These are phyloP conservation scores for Tricholoma saponaceum DNA, from an alignment of 768 basidiomycete species.

Conservation along the genomic window DNA sequence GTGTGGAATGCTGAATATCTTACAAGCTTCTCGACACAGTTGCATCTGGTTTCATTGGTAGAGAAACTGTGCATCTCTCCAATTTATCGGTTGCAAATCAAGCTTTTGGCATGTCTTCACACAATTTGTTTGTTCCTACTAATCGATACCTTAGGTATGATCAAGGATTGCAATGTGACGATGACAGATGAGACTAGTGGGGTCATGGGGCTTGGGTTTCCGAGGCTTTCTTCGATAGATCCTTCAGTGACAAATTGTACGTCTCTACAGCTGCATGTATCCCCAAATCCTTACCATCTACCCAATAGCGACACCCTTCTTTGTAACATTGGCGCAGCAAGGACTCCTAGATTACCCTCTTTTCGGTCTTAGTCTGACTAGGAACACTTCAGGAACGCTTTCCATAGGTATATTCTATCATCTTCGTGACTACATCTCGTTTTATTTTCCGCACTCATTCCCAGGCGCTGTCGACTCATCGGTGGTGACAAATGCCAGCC, in stretches of 20 bases:
- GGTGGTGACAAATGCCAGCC: slow-evolving; percentile 54
- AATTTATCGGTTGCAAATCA: slow-evolving; percentile 59
- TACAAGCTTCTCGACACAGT: slow-evolving; percentile 29
- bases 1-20: background rate
- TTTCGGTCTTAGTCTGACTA: slow-evolving; percentile 66
- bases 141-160: slow-evolving; percentile 40
- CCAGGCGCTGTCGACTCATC: slow-evolving; percentile 74
- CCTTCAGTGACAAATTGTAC: slow-evolving; percentile 44
- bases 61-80: slow-evolving; percentile 56
- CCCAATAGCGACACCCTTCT: slow-evolving; percentile 62
- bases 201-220: slow-evolving; percentile 72
- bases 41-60: slow-evolving; percentile 67
- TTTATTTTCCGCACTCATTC: slow-evolving; percentile 2
- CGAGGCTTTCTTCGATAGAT: slow-evolving; percentile 63
- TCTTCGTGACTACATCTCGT: background rate
- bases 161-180: slow-evolving; percentile 58
- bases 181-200: slow-evolving; percentile 65
- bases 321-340: slow-evolving; percentile 55
- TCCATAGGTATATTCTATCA: slow-evolving; percentile 47
- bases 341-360: slow-evolving; percentile 71
- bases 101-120: slow-evolving; percentile 52
- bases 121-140: background rate
- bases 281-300: background rate
- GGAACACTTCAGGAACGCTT: slow-evolving; percentile 56
- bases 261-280: slow-evolving; percentile 9